Evolutionary conservation across 1,284 basidiomycete species (phyloP).

Genomic region (Ceratobasidium sp.): DNA sequence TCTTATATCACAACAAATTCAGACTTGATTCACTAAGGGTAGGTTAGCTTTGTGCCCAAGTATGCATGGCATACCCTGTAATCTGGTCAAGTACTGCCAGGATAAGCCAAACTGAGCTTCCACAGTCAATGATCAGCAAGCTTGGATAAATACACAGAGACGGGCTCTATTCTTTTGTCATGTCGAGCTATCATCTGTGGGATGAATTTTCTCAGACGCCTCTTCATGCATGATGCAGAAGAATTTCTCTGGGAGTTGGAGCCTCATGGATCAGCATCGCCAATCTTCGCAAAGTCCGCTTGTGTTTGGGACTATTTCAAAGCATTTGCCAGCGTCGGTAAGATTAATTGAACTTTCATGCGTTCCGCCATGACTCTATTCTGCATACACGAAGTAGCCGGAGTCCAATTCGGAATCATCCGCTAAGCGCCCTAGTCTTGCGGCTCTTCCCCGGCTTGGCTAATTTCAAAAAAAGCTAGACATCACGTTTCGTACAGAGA

Average conservation of each 20-base stretch:
- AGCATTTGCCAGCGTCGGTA: background rate
- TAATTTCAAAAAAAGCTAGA: background rate
- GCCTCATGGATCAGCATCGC: slow-evolving; percentile 12
- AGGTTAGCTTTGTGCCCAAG: background rate
- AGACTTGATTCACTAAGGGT: background rate
- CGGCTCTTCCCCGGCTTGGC: background rate
- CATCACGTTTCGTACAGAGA: too few relatives aligned
- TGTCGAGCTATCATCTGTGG: slow-evolving; percentile 29
- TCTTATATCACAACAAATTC: background rate
- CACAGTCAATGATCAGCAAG: slow-evolving; percentile 3
- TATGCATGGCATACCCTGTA: background rate
- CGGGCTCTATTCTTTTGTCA: background rate
- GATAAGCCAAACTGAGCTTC: slow-evolving; percentile 2
- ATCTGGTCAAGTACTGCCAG: slow-evolving; percentile 13
- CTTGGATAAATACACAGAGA: background rate
- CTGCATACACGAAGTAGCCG: background rate
- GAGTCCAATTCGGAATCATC: slow-evolving; percentile 5
- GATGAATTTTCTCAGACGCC: background rate
- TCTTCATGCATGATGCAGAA: background rate
- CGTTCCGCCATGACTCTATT: background rate
- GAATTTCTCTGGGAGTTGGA: slow-evolving; percentile 7
- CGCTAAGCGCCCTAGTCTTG: background rate
- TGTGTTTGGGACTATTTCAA: background rate
- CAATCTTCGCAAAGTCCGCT: slow-evolving; percentile 13
- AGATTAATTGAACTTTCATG: background rate